Conservation (phyloP, 805 yeast species). For the Kurtzmaniella cleridarum region DNA sequence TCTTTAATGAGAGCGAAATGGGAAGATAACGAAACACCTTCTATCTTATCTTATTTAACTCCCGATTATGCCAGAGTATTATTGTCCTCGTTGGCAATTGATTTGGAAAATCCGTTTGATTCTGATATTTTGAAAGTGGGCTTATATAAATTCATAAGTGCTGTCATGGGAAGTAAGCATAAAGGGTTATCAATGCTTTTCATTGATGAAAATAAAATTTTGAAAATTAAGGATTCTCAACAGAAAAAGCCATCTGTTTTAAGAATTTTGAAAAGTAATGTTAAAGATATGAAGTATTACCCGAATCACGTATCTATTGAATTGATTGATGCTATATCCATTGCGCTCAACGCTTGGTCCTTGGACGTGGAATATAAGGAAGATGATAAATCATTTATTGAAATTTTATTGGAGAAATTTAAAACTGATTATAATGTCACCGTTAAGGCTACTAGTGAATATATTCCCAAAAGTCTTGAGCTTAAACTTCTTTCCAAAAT, state of each 20-base stretch:
- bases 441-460: slow-evolving; percentile 11
- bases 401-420: slow-evolving; percentile 34
- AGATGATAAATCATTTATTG: slow-evolving; percentile 43
- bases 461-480: slow-evolving; percentile 43
- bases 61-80: slow-evolving; percentile 54
- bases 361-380: slow-evolving; percentile 46
- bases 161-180: slow-evolving; percentile 66
- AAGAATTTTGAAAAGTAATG: slow-evolving; percentile 49
- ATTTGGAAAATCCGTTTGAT: slow-evolving; percentile 53
- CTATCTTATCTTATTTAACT: slow-evolving; percentile 78
- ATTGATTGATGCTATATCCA: slow-evolving; percentile 65
- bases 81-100: slow-evolving; percentile 53
- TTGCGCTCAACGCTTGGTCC: slow-evolving; percentile 77
- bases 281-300: slow-evolving; percentile 44
- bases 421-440: slow-evolving; percentile 9
- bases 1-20: slow-evolving; percentile 52
- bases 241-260: slow-evolving; percentile 41
- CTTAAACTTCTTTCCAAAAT: slow-evolving; percentile 59
- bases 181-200: slow-evolving; percentile 72
- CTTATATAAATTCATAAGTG: slow-evolving; percentile 59
- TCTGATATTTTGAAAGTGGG: slow-evolving; percentile 48
- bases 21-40: slow-evolving; percentile 41
- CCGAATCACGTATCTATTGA: slow-evolving; percentile 64
- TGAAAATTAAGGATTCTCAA: slow-evolving; percentile 21
- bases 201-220: slow-evolving; percentile 54